phyloP scores from a whole-genome alignment of 495 filamentous ascomycete genomes.

The Podospora australis region DNA sequence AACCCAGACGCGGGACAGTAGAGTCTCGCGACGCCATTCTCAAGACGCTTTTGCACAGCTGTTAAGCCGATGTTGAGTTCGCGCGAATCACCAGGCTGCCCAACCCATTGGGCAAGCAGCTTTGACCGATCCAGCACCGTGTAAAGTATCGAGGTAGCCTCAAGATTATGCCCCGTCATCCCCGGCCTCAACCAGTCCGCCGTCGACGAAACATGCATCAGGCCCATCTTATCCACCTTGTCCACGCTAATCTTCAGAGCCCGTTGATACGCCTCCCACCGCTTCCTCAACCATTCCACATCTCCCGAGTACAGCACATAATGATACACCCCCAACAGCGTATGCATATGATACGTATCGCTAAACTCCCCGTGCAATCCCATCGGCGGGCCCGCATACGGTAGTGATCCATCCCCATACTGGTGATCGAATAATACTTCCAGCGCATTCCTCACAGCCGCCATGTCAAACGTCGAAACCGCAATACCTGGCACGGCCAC shows the following conservation, averaged over 20 bases:
- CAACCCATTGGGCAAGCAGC: constrained; percentile 26
- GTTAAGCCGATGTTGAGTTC: constrained; percentile 17
- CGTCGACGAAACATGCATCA: constrained; percentile 48
- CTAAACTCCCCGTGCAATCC: constrained; percentile 46
- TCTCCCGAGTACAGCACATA: constrained; percentile 56
- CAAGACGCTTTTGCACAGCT: constrained; percentile 8
- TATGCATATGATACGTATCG: constrained; percentile 58
- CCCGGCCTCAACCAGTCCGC: constrained; percentile 49
- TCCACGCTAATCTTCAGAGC: constrained; percentile 48
- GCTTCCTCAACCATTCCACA: constrained; percentile 39
- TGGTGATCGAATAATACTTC: constrained; percentile 39
- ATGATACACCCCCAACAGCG: constrained; percentile 54
- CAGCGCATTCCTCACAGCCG: constrained; percentile 39
- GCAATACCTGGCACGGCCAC: constrained; percentile 43
- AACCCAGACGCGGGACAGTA: constrained; percentile 26
- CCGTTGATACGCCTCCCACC: constrained; percentile 43
- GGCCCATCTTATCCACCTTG: constrained; percentile 44
- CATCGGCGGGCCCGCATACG: constrained; percentile 55
- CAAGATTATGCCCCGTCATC: constrained; percentile 47
- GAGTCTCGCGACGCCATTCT: constrained; percentile 21
- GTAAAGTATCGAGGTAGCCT: constrained; percentile 35
- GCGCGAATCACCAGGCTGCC: neutral
- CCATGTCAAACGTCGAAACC: constrained; percentile 40
- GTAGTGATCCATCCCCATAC: constrained; percentile 43
- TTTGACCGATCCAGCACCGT: constrained; percentile 28